These are phyloP conservation scores for Citropsis articulata DNA, from an alignment of 345 rosid species.

Conservation along the genomic window DNA sequence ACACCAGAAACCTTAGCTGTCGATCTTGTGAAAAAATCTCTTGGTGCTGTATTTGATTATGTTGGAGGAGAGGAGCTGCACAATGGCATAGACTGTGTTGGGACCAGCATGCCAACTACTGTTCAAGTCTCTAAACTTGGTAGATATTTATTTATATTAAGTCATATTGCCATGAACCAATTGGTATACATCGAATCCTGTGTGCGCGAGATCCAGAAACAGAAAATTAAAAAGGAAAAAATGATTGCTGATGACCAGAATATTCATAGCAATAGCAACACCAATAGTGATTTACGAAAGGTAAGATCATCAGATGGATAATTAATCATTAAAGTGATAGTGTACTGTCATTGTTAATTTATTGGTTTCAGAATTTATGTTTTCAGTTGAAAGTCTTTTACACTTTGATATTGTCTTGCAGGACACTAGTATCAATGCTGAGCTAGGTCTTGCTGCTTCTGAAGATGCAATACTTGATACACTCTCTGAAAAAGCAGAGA, in stretches of 20 bases:
- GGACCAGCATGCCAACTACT: constrained; percentile 36
- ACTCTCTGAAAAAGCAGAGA: constrained; percentile 84
- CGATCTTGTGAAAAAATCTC: constrained; percentile 61
- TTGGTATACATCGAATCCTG: constrained; percentile 89
- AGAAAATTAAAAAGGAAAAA: constrained; percentile 60
- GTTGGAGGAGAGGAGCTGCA: constrained; percentile 45
- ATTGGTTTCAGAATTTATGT: background rate
- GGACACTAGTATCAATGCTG: constrained; percentile 82
- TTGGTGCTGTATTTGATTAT: constrained; percentile 54
- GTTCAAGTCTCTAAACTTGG: constrained; percentile 77
- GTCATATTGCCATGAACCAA: constrained; percentile 96
- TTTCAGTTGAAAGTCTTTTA: background rate
- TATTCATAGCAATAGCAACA: constrained; percentile 18
- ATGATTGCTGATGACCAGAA: constrained; percentile 38
- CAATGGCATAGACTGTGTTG: constrained; percentile 31
- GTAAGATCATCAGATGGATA: constrained; percentile 26
- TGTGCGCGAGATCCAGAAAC: constrained; percentile 76
- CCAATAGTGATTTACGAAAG: constrained; percentile 31
- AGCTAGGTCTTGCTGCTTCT: constrained; percentile 92
- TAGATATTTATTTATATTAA: constrained; percentile 73
- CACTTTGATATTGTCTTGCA: constrained; percentile 31
- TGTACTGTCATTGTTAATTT: background rate
- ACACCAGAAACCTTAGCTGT: constrained; percentile 84
- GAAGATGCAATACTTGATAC: constrained; percentile 85
- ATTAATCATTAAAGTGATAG: background rate